These are phyloP conservation scores for Rhodomyrtus psidioides DNA, from an alignment of 441 rosid genomes.

Conservation along the genomic window DNA sequence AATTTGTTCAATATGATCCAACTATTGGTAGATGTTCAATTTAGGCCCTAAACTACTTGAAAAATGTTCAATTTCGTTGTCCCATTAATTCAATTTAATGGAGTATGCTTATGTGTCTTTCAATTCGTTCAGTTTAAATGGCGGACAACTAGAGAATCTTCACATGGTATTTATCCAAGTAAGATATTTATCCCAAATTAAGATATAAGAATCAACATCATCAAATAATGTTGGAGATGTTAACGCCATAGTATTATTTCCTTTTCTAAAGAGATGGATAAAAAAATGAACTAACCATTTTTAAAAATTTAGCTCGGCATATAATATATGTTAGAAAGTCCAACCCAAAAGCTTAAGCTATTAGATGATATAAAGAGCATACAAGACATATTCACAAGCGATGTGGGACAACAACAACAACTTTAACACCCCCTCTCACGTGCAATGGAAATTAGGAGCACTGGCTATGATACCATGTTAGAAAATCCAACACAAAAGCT, in stretches of 20 bases:
- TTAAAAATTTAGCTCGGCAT: too few species aligned
- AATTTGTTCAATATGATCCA: neutral
- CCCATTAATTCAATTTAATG: neutral
- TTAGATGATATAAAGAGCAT: too few species aligned
- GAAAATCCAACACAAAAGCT: too few species aligned
- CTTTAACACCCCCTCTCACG: too few species aligned
- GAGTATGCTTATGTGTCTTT: neutral
- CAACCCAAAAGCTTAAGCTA: too few species aligned
- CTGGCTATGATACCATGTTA: too few species aligned
- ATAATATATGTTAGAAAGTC: too few species aligned
- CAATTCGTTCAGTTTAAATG: neutral
- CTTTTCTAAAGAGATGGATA: neutral
- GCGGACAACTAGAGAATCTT: neutral
- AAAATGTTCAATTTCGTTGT: neutral
- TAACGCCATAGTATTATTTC: neutral
- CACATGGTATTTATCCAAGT: neutral
- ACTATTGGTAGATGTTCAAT: neutral
- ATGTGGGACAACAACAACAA: too few species aligned
- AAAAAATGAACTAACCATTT: too few species aligned
- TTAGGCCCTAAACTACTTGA: neutral
- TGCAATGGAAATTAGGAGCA: too few species aligned
- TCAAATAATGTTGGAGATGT: neutral
- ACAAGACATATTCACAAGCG: too few species aligned
- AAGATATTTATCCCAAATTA: neutral
- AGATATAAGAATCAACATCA: neutral